These are phyloP conservation scores for Venturia oleaginea DNA, from an alignment of 2,329 filamentous ascomycete genomes.

Conservation along the genomic window DNA sequence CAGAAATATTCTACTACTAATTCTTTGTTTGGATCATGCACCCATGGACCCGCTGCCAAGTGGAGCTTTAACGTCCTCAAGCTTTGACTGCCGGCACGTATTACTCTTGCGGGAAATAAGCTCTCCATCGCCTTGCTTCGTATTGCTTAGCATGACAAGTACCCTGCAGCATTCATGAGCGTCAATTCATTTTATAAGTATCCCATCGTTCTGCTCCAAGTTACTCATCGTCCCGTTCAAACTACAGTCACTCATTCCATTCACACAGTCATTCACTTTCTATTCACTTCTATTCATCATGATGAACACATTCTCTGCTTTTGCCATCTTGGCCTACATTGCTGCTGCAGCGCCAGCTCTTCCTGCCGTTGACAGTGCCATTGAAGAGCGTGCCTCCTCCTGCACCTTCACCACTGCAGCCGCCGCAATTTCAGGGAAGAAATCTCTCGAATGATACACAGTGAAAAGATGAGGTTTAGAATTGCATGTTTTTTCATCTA, in stretches of 20 bases:
- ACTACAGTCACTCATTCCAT: conserved; percentile 6
- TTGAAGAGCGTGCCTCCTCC: conserved; percentile 7
- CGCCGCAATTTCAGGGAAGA: neutral
- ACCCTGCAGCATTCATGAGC: neutral
- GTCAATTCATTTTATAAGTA: neutral
- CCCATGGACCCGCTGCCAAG: neutral
- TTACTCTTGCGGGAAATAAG: neutral
- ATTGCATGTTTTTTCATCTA: too few species aligned
- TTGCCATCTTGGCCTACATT: neutral
- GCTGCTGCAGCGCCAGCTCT: neutral
- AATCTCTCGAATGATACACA: too few species aligned
- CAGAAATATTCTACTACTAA: neutral
- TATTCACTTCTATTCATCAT: neutral
- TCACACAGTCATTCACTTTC: conserved; percentile 1
- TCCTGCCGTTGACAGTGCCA: neutral
- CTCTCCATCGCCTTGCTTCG: neutral
- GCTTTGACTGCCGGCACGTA: neutral
- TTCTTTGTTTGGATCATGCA: neutral
- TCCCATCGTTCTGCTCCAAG: neutral
- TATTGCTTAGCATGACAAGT: neutral
- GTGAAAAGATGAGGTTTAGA: too few species aligned
- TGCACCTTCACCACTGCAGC: conserved; percentile 9
- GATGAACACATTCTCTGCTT: conserved; percentile 7
- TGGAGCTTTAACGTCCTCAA: neutral
- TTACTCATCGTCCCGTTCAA: neutral